Conservation (phyloP, 257 asterid species). For the Anisodus acutangulus region DNA sequence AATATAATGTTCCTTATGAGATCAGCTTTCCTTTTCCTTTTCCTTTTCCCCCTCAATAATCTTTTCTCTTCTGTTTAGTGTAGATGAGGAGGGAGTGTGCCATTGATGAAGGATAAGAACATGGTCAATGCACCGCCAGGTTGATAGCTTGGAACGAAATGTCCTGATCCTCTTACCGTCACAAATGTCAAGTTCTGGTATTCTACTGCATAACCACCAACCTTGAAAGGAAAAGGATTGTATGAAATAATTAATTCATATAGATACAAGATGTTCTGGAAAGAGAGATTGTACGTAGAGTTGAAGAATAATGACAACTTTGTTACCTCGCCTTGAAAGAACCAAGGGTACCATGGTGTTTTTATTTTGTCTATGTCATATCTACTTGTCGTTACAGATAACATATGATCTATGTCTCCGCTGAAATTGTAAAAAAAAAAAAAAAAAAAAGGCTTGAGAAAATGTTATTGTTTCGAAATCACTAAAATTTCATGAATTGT, state of each 20-base stretch:
- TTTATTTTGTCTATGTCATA: constrained; percentile 57
- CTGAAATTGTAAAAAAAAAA: constrained; percentile 38
- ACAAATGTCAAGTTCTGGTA: constrained; percentile 62
- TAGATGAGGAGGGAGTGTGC: constrained; percentile 51
- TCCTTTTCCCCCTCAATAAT: not conserved
- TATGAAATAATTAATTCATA: not conserved
- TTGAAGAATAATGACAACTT: not conserved
- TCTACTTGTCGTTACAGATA: constrained; percentile 63
- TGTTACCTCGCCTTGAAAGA: constrained; percentile 52
- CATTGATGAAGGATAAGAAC: constrained; percentile 51
- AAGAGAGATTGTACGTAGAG: not conserved
- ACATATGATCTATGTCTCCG: constrained; percentile 57
- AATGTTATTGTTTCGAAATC: not conserved
- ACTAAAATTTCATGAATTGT: not conserved
- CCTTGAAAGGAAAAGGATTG: constrained; percentile 36
- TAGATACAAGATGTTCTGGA: not conserved
- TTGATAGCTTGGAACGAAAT: constrained; percentile 63
- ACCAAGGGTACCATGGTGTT: constrained; percentile 69
- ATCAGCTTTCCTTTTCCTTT: not conserved
- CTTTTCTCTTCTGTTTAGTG: not conserved
- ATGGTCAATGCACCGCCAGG: constrained; percentile 57
- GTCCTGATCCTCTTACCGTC: constrained; percentile 65
- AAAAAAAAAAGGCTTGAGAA: not conserved
- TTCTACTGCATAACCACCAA: constrained; percentile 64
- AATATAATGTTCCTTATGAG: not conserved